Evolutionary conservation across 2,329 filamentous ascomycete species (phyloP).

Genomic region (Tolypocladium ovalisporum): DNA sequence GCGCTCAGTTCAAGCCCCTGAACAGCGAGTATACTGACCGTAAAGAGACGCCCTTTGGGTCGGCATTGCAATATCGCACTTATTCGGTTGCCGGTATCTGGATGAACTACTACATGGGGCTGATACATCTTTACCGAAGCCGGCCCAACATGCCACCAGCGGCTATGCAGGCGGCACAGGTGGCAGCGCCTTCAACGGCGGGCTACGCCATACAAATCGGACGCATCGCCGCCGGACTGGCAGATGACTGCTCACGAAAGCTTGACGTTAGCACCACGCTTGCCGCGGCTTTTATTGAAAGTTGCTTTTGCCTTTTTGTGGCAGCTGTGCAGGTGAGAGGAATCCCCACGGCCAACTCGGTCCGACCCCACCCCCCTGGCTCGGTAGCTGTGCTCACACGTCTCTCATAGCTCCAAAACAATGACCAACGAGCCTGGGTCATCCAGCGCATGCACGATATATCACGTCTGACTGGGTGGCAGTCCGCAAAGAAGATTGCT

Average conservation of each 20-base stretch:
- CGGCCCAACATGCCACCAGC: constrained; percentile 89
- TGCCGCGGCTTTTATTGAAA: constrained; percentile 73
- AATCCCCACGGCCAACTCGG: background rate
- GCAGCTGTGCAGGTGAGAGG: constrained; percentile 58
- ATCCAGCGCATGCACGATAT: constrained; percentile 66
- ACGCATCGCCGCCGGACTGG: constrained; percentile 65
- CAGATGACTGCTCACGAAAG: constrained; percentile 40
- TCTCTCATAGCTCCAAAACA: constrained; percentile 32
- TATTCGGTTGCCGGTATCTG: constrained; percentile 82
- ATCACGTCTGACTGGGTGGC: constrained; percentile 75
- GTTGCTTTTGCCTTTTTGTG: constrained; percentile 75
- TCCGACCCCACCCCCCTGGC: background rate
- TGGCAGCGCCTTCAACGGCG: constrained; percentile 63
- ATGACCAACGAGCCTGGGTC: constrained; percentile 66
- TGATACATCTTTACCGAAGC: constrained; percentile 70
- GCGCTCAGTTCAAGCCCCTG: constrained; percentile 66
- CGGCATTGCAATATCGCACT: constrained; percentile 69
- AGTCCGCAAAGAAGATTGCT: constrained; percentile 71
- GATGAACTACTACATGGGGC: constrained; percentile 76
- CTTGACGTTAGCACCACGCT: constrained; percentile 62
- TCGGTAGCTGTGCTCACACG: background rate
- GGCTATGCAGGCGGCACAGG: constrained; percentile 74
- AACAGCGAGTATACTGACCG: constrained; percentile 53
- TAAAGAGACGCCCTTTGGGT: constrained; percentile 66
- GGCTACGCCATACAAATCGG: constrained; percentile 65